A percentile compares a stretch with the other conserved stretches of the same genome.
Evolutionary conservation across 352 stramenopile genomes (phyloP).

Genomic region (Aphanomyces cochlioides): DNA sequence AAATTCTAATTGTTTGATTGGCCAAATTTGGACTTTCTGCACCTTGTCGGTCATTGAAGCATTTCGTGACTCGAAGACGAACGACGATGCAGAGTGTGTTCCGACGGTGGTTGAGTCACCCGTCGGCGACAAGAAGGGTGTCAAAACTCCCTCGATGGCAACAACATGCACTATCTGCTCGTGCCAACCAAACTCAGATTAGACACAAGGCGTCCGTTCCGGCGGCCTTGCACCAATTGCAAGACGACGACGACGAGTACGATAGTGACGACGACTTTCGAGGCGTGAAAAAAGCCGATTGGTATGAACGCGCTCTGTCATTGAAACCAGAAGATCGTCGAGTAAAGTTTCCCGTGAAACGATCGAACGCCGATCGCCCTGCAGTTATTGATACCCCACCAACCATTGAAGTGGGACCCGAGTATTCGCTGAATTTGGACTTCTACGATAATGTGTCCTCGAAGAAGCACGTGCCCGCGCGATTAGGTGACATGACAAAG

Average conservation of each 20-base stretch:
- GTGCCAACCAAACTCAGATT: neutral
- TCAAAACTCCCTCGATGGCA: slow-evolving; percentile 17
- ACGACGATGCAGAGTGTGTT: slow-evolving; percentile 21
- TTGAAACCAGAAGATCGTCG: neutral
- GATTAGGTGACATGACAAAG: slow-evolving; percentile 44
- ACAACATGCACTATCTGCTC: slow-evolving; percentile 8
- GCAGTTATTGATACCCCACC: neutral
- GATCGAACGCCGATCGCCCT: neutral
- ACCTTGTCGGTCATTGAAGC: slow-evolving; percentile 16
- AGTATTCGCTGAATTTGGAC: slow-evolving; percentile 1
- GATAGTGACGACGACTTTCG: slow-evolving; percentile 25
- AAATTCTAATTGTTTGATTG: slow-evolving; percentile 27
- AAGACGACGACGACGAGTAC: slow-evolving; percentile 25
- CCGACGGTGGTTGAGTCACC: slow-evolving; percentile 12
- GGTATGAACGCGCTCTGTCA: slow-evolving; percentile 21
- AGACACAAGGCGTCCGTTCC: slow-evolving; percentile 24
- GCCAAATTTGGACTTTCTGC: slow-evolving; percentile 4
- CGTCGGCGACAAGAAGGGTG: neutral
- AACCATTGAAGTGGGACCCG: neutral
- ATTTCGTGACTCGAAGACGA: slow-evolving; percentile 16
- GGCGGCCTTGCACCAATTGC: neutral
- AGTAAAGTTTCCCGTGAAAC: neutral
- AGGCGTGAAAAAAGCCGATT: slow-evolving; percentile 23
- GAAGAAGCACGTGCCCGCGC: neutral
- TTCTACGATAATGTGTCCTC: neutral